A percentile compares a stretch with the other conserved stretches of the same genome.
These are phyloP conservation scores for Dysphania ambrosioides DNA, from an alignment of 148 eudicot species.

Conservation along the genomic window DNA sequence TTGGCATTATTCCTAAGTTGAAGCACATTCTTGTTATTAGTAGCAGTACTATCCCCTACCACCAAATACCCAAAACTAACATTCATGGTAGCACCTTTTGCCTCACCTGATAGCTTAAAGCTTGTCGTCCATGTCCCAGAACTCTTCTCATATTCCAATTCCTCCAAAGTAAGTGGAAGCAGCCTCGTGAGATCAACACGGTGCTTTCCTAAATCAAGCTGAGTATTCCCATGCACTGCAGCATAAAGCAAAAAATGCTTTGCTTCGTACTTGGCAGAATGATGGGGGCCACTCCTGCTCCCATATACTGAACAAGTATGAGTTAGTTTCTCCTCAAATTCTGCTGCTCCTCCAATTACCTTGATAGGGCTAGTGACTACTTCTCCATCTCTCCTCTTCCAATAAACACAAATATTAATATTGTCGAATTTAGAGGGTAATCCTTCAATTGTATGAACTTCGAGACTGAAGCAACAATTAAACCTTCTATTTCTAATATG, in stretches of 20 bases:
- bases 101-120: slow-evolving; percentile 78
- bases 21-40: slow-evolving; percentile 41
- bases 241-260: slow-evolving; percentile 69
- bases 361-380: slow-evolving; percentile 51
- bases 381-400: slow-evolving; percentile 81
- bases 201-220: slow-evolving; percentile 74
- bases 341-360: slow-evolving; percentile 61
- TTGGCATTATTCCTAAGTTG: slow-evolving; percentile 26
- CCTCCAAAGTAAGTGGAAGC: slow-evolving; percentile 77
- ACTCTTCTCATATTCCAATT: slow-evolving; percentile 80
- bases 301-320: slow-evolving; percentile 64
- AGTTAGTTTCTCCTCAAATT: slow-evolving; percentile 58
- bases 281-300: slow-evolving; percentile 61
- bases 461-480: slow-evolving; percentile 80
- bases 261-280: slow-evolving; percentile 72
- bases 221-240: slow-evolving; percentile 37
- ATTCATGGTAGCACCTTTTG: slow-evolving; percentile 77
- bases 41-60: slow-evolving; percentile 38
- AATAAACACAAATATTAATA: slow-evolving; percentile 54
- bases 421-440: slow-evolving; percentile 53
- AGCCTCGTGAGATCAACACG: slow-evolving; percentile 70
- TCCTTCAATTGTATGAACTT: slow-evolving; percentile 73
- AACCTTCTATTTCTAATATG: slow-evolving; percentile 63
- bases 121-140: slow-evolving; percentile 85
- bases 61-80: slow-evolving; percentile 85